Evolutionary conservation across 768 basidiomycete genomes (phyloP).

Genomic region (Termitomyces sp.): DNA sequence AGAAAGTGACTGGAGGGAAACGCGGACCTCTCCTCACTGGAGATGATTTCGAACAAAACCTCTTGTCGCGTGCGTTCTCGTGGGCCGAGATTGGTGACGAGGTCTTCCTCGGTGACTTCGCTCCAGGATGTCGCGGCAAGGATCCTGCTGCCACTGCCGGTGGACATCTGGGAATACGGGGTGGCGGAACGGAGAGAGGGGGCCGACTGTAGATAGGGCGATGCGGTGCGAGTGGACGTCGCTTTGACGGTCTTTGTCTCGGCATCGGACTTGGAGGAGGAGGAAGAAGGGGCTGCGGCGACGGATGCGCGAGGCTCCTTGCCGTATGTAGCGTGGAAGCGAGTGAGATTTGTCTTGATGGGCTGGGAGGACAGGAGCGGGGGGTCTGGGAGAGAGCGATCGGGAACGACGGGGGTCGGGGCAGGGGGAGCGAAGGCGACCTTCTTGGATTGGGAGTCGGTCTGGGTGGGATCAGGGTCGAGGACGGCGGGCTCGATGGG

Average conservation of each 20-base stretch:
- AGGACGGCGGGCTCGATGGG: conserved; percentile 15
- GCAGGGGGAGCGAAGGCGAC: conserved; percentile 84
- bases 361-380: conserved; percentile 27
- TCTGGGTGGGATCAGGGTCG: neutral
- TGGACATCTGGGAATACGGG: conserved; percentile 77
- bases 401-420: conserved; percentile 56
- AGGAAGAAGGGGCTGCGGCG: conserved; percentile 48
- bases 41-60: conserved; percentile 94
- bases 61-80: conserved; percentile 94
- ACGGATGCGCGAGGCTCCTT: conserved; percentile 67
- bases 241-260: conserved; percentile 37
- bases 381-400: conserved; percentile 40
- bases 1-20: neutral
- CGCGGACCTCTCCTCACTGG: conserved; percentile 85
- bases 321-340: conserved; percentile 69
- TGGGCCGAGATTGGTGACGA: conserved; percentile 89
- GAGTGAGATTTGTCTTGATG: conserved; percentile 65
- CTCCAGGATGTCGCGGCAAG: conserved; percentile 84
- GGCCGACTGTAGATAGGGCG: conserved; percentile 55
- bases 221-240: conserved; percentile 57
- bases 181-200: conserved; percentile 75
- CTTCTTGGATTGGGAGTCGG: conserved; percentile 55
- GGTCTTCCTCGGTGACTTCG: conserved; percentile 89
- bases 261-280: conserved; percentile 59
- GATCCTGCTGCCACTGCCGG: conserved; percentile 61